These are phyloP conservation scores for Kluyveromyces siamensis DNA, from an alignment of 805 yeast genomes.

Conservation along the genomic window DNA sequence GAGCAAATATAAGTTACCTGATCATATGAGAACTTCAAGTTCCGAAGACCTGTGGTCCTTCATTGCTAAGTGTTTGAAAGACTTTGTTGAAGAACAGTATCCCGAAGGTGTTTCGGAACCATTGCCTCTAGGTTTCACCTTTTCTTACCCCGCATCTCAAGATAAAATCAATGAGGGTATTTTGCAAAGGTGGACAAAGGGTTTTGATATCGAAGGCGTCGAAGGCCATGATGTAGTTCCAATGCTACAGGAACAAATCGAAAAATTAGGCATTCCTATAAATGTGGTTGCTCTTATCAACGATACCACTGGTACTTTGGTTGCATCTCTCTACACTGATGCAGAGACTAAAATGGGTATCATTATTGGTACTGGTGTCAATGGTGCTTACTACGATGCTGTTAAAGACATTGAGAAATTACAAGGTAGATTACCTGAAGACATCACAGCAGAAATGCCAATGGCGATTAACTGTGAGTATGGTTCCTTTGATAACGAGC, in stretches of 20 bases:
- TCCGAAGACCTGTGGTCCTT: slow-evolving; percentile 75
- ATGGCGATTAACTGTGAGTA: slow-evolving; percentile 99
- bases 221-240: slow-evolving; percentile 94
- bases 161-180: slow-evolving; percentile 74
- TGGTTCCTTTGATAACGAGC: slow-evolving; percentile 96
- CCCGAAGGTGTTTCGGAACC: slow-evolving; percentile 57
- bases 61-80: slow-evolving; percentile 71
- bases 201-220: slow-evolving; percentile 86
- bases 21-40: slow-evolving; percentile 64
- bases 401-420: slow-evolving; percentile 71
- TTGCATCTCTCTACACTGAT: slow-evolving; percentile 90
- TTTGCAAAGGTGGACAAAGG: slow-evolving; percentile 95
- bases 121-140: slow-evolving; percentile 87
- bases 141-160: slow-evolving; percentile 86
- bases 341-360: slow-evolving; percentile 86
- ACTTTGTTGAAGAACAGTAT: slow-evolving; percentile 56
- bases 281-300: slow-evolving; percentile 86
- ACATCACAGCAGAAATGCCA: slow-evolving; percentile 52
- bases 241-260: slow-evolving; percentile 71
- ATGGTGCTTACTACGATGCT: slow-evolving; percentile 89
- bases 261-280: slow-evolving; percentile 60
- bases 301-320: slow-evolving; percentile 95
- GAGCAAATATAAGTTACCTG: slow-evolving; percentile 77
- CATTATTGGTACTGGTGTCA: slow-evolving; percentile 95
- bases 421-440: slow-evolving; percentile 57